These are phyloP conservation scores for Clitoria ternatea DNA, from an alignment of 306 rosid species.

Conservation along the genomic window DNA sequence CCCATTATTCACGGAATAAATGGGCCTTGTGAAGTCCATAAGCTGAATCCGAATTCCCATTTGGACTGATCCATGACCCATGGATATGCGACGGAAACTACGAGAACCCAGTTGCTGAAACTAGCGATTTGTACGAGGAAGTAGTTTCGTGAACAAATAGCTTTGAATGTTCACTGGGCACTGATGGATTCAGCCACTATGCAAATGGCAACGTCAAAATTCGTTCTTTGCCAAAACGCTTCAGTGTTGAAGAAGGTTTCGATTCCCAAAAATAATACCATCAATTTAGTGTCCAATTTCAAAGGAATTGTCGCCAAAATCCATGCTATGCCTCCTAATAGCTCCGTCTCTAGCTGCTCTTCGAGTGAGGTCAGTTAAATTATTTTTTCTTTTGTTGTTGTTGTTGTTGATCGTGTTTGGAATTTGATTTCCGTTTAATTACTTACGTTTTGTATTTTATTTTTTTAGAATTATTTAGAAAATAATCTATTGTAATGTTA, in stretches of 20 bases:
- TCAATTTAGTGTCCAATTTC: conserved; percentile 25
- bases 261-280: background rate
- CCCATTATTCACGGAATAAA: background rate
- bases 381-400: background rate
- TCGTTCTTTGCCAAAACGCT: conserved; percentile 21
- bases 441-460: background rate
- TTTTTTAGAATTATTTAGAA: background rate
- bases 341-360: conserved; percentile 43
- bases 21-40: background rate
- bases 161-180: background rate
- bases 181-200: conserved; percentile 44
- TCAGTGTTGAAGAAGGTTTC: conserved; percentile 17
- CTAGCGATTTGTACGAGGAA: conserved; percentile 30
- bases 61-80: background rate
- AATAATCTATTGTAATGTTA: background rate
- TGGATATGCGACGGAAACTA: conserved; percentile 13
- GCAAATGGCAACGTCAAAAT: conserved; percentile 39
- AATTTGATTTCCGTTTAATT: too few species aligned
- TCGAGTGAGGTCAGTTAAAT: conserved; percentile 43
- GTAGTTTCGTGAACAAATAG: background rate
- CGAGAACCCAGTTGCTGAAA: conserved; percentile 22
- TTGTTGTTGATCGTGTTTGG: too few species aligned
- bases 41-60: background rate
- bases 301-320: conserved; percentile 22
- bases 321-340: conserved; percentile 42